Conservation (phyloP, 352 stramenopile genomes). For the Phytophthora cajani region DNA sequence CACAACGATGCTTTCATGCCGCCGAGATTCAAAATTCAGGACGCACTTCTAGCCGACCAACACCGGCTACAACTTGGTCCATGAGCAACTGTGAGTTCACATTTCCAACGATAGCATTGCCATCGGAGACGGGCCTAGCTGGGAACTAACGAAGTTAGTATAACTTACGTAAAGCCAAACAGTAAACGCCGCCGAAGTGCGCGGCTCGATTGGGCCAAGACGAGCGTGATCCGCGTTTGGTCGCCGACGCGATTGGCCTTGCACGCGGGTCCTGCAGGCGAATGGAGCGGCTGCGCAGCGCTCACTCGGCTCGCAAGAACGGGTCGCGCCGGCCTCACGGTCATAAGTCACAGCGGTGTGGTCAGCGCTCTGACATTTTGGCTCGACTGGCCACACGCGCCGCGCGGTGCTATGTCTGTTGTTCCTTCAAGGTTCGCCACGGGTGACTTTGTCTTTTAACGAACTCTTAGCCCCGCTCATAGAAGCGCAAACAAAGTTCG, state of each 20-base stretch:
- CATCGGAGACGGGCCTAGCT: background rate
- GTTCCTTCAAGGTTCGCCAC: slow-evolving; percentile 6
- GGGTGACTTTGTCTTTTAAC: slow-evolving; percentile 16
- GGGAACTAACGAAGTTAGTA: too few relatives aligned
- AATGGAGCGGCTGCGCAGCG: slow-evolving; percentile 12
- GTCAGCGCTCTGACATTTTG: slow-evolving; percentile 15
- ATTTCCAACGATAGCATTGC: too few relatives aligned
- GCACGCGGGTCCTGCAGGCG: background rate
- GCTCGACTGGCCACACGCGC: slow-evolving; percentile 8
- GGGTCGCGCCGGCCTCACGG: background rate
- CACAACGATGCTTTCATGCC: background rate
- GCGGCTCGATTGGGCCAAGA: background rate
- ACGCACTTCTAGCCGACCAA: background rate
- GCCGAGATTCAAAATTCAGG: background rate
- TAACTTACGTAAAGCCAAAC: background rate
- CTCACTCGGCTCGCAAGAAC: slow-evolving; percentile 10
- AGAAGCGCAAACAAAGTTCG: too few relatives aligned
- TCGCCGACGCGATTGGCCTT: slow-evolving; percentile 10
- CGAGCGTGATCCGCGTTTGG: background rate
- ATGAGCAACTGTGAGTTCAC: too few relatives aligned
- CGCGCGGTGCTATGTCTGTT: background rate
- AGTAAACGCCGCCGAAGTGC: background rate
- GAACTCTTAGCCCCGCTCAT: slow-evolving; percentile 9
- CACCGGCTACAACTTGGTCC: background rate
- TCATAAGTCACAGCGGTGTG: slow-evolving; percentile 4